Evolutionary conservation across 345 rosid genomes (phyloP).

Genomic region (Mallotus nudiflorus): DNA sequence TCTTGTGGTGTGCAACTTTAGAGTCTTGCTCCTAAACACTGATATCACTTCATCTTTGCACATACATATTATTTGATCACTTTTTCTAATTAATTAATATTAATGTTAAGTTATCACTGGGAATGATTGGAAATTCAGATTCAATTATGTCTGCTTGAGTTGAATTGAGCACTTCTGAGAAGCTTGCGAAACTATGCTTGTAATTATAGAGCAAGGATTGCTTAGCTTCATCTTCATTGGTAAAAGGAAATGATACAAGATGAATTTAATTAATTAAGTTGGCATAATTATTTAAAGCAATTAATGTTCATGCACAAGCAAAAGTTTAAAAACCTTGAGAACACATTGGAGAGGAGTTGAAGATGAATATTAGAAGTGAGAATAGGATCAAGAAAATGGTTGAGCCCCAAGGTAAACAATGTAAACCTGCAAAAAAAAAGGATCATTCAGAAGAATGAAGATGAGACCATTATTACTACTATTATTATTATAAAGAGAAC

Average conservation of each 20-base stretch:
- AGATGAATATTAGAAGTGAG: constrained; percentile 48
- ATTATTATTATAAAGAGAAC: too few species aligned
- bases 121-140: too few species aligned
- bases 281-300: too few species aligned
- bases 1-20: constrained; percentile 65
- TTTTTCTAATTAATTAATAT: too few species aligned
- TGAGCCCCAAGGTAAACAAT: constrained; percentile 62
- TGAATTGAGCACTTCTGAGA: constrained; percentile 50
- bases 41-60: constrained; percentile 55
- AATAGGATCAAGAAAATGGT: constrained; percentile 29
- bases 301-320: too few species aligned
- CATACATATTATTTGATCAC: too few species aligned
- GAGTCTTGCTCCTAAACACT: constrained; percentile 46
- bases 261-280: too few species aligned
- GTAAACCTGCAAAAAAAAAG: constrained; percentile 50
- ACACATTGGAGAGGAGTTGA: constrained; percentile 56
- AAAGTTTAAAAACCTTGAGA: constrained; percentile 43
- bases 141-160: constrained; percentile 44
- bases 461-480: background rate
- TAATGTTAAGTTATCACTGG: too few species aligned
- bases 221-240: constrained; percentile 60
- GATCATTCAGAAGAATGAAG: too few species aligned
- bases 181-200: constrained; percentile 63
- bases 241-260: constrained; percentile 3
- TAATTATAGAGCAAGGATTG: constrained; percentile 59